Conservation (phyloP, 345 rosid genomes). For the Gossypium australe region DNA sequence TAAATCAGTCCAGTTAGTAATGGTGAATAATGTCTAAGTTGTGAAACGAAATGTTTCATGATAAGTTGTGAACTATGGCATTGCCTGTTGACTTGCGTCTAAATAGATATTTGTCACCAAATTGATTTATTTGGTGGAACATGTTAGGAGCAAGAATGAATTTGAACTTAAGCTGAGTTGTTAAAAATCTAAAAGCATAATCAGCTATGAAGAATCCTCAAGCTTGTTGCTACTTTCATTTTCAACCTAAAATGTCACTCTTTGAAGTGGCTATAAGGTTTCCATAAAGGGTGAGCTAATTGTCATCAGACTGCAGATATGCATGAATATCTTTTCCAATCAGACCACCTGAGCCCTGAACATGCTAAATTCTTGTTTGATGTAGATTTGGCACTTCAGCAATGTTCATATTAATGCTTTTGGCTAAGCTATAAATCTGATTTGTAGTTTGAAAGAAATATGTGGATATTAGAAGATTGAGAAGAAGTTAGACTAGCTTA, state of each 20-base stretch:
- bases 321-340: not conserved
- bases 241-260: not conserved
- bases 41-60: not conserved
- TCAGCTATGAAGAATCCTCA: not conserved
- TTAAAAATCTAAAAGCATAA: not conserved
- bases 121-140: not conserved
- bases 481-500: not conserved
- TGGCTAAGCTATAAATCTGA: not conserved
- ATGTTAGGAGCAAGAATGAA: not conserved
- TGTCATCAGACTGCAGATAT: not conserved
- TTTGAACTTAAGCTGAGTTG: not conserved
- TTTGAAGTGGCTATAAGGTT: not conserved
- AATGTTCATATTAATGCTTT: not conserved
- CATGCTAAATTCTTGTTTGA: not conserved
- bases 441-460: not conserved
- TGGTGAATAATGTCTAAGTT: not conserved
- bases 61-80: no score
- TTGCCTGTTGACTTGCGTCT: not conserved
- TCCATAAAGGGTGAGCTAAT: not conserved
- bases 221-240: not conserved
- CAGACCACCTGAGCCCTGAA: not conserved
- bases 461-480: not conserved
- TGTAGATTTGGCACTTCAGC: not conserved
- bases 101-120: not conserved
- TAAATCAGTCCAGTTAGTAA: not conserved